Percentiles rank a stretch among this genome's conserved stretches.
Evolutionary conservation across 306 rosid species (phyloP).

Genomic region (Medicago ruthenica): DNA sequence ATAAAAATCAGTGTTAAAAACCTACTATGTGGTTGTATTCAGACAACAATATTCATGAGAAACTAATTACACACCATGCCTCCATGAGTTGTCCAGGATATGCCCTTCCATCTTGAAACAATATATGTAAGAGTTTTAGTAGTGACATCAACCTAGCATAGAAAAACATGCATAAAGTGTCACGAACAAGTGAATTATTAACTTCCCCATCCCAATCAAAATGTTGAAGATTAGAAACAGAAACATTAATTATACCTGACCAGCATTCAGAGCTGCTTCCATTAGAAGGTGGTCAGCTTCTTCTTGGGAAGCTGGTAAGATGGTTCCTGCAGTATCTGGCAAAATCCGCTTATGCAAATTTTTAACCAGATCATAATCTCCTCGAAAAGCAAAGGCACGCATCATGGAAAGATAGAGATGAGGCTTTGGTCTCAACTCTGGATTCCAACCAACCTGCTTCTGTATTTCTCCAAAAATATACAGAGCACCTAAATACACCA

Average conservation of each 20-base stretch:
- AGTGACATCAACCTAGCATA: constrained; percentile 66
- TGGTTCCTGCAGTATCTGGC: constrained; percentile 75
- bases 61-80: constrained; percentile 68
- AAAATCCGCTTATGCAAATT: constrained; percentile 68
- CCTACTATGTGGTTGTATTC: constrained; percentile 20
- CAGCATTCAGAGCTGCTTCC: constrained; percentile 80
- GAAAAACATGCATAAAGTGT: constrained; percentile 29
- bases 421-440: constrained; percentile 78
- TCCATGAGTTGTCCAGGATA: constrained; percentile 88
- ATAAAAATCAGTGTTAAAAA: constrained; percentile 20
- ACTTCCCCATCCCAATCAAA: constrained; percentile 14
- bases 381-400: constrained; percentile 71
- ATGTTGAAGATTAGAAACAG: constrained; percentile 6
- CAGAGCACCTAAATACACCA: constrained; percentile 63
- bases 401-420: constrained; percentile 89
- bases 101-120: constrained; percentile 64
- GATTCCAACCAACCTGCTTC: constrained; percentile 66
- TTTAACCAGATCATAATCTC: constrained; percentile 70
- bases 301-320: constrained; percentile 58
- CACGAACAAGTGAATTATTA: not conserved
- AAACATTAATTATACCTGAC: constrained; percentile 57
- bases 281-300: constrained; percentile 91
- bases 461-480: constrained; percentile 83
- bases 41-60: constrained; percentile 12
- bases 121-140: constrained; percentile 52